Conservation (phyloP, 176 grass and related monocot genomes). For the Dactylis glomerata region DNA sequence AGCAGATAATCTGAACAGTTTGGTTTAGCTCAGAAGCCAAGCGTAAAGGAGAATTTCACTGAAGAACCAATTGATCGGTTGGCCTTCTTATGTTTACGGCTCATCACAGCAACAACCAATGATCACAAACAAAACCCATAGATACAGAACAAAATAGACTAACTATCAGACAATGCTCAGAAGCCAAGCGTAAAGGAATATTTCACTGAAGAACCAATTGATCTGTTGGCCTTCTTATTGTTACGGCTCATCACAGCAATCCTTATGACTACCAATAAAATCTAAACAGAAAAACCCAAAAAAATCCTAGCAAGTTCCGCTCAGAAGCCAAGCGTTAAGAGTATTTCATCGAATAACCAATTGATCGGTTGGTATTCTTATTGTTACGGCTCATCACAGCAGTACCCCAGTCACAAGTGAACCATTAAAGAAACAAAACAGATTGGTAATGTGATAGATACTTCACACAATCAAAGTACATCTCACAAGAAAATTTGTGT, state of each 20-base stretch:
- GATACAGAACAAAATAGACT: background rate
- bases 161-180: constrained; percentile 34
- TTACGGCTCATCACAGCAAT: constrained; percentile 75
- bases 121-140: background rate
- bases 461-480: background rate
- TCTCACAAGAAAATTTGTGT: background rate
- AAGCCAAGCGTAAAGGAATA: constrained; percentile 79
- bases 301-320: background rate
- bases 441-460: background rate
- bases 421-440: background rate
- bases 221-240: constrained; percentile 36
- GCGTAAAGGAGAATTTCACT: constrained; percentile 63
- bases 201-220: constrained; percentile 59
- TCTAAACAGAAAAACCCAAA: background rate
- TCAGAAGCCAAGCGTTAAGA: constrained; percentile 93
- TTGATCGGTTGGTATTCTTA: constrained; percentile 41
- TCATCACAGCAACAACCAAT: constrained; percentile 48
- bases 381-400: constrained; percentile 75
- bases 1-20: background rate
- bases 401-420: too few species aligned
- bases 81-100: constrained; percentile 53
- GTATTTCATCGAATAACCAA: constrained; percentile 67
- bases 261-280: background rate
- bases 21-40: constrained; percentile 49
- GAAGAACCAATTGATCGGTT: constrained; percentile 49